These are phyloP conservation scores for Murraya paniculata DNA, from an alignment of 345 rosid species.

Conservation along the genomic window DNA sequence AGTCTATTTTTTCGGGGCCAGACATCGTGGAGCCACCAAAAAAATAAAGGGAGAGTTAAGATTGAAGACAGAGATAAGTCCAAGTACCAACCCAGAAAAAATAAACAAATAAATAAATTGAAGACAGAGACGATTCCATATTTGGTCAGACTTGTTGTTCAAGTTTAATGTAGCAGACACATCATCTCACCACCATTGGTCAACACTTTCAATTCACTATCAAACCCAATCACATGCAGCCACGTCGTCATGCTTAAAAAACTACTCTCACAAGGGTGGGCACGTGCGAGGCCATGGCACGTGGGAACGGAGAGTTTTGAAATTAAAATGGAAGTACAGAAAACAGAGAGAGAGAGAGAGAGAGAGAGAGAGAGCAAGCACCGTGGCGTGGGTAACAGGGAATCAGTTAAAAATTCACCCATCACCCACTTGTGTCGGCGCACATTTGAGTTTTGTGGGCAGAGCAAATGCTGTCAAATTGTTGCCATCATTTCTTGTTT, in stretches of 20 bases:
- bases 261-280: background rate
- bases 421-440: slow-evolving; percentile 14
- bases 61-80: background rate
- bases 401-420: slow-evolving; percentile 1
- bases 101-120: too few species aligned
- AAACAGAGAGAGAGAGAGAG: background rate
- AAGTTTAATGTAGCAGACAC: background rate
- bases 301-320: background rate
- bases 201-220: background rate
- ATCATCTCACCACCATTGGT: background rate
- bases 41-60: background rate
- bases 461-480: background rate
- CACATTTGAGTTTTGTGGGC: background rate
- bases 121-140: background rate
- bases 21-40: background rate
- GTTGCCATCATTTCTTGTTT: background rate
- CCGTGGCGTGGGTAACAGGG: slow-evolving; percentile 14
- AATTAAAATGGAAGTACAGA: background rate
- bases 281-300: slow-evolving; percentile 4
- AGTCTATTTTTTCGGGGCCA: background rate
- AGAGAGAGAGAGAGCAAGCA: background rate
- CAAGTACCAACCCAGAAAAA: background rate
- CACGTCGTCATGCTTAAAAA: background rate
- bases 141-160: background rate
- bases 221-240: background rate